Conservation (phyloP, 2,329 filamentous ascomycete genomes). For the Xylaria sp. region DNA sequence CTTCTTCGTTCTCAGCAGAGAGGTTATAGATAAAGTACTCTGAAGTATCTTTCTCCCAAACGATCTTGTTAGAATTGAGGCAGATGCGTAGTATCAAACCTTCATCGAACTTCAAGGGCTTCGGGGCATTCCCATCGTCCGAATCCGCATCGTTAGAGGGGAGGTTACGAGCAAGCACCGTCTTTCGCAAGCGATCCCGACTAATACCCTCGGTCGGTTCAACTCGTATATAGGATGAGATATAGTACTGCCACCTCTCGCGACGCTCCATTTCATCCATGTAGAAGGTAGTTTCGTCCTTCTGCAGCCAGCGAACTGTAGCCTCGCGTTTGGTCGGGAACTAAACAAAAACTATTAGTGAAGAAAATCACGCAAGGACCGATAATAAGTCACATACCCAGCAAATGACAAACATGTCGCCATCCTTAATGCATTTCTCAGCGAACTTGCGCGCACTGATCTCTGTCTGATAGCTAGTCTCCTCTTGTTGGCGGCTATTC, state of each 20-base stretch:
- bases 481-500: slow-evolving; percentile 80
- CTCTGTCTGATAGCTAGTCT: slow-evolving; percentile 89
- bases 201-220: slow-evolving; percentile 86
- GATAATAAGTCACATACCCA: slow-evolving; percentile 74
- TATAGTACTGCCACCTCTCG: slow-evolving; percentile 93
- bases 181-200: slow-evolving; percentile 71
- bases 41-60: slow-evolving; percentile 76
- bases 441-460: slow-evolving; percentile 91
- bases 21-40: slow-evolving; percentile 80
- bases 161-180: slow-evolving; percentile 77
- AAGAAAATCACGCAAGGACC: slow-evolving; percentile 10
- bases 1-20: slow-evolving; percentile 73
- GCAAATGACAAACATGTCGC: slow-evolving; percentile 87
- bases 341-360: slow-evolving; percentile 57
- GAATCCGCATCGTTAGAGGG: slow-evolving; percentile 70
- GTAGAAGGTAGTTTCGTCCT: slow-evolving; percentile 81
- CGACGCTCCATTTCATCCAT: slow-evolving; percentile 87
- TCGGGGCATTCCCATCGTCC: slow-evolving; percentile 70
- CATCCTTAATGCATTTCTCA: slow-evolving; percentile 91
- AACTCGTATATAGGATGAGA: slow-evolving; percentile 87
- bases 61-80: slow-evolving; percentile 80
- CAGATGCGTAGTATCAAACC: slow-evolving; percentile 78
- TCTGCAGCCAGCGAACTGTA: slow-evolving; percentile 75
- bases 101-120: slow-evolving; percentile 71
- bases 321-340: slow-evolving; percentile 75